A percentile compares a stretch with the other conserved stretches of the same genome.
Conservation (phyloP, 345 rosid species). For the Mallotus nudiflorus region DNA sequence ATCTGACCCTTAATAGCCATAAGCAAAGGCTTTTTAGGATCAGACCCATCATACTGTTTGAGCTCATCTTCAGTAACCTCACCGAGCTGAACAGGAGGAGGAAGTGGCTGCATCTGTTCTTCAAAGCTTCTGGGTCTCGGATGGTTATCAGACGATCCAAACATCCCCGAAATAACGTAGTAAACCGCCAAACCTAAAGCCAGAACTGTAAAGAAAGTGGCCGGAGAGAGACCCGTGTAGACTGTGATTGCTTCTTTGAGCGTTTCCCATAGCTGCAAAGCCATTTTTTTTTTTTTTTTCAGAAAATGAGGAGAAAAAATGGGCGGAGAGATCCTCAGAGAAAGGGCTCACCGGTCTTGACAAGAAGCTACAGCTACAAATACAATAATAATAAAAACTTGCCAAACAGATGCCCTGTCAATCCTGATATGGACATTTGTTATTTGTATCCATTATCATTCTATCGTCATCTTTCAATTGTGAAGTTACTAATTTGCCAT, state of each 20-base stretch:
- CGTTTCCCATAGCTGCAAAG: slow-evolving; percentile 83
- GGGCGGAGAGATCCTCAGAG: not conserved
- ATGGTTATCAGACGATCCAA: slow-evolving; percentile 54
- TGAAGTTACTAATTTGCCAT: not conserved
- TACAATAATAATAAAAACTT: too few species aligned
- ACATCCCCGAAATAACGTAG: slow-evolving; percentile 64
- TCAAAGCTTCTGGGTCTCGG: slow-evolving; percentile 42
- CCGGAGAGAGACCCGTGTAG: slow-evolving; percentile 90
- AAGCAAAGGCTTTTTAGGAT: slow-evolving; percentile 82
- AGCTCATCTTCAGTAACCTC: slow-evolving; percentile 85
- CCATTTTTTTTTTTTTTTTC: slow-evolving; percentile 41
- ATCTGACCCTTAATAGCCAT: slow-evolving; percentile 99
- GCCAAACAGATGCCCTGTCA: not conserved
- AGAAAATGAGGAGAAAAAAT: not conserved
- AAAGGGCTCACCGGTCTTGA: too few species aligned
- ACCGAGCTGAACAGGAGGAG: slow-evolving; percentile 88
- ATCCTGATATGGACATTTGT: not conserved
- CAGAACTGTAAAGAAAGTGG: slow-evolving; percentile 65
- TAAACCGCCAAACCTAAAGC: slow-evolving; percentile 71
- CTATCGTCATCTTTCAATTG: not conserved
- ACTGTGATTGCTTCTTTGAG: slow-evolving; percentile 72
- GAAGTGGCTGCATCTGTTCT: slow-evolving; percentile 73
- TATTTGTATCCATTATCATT: not conserved
- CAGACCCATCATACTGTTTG: slow-evolving; percentile 76
- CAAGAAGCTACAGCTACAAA: too few species aligned